phyloP scores from a whole-genome alignment of 352 stramenopile species.

The Globisporangium cederbergense region DNA sequence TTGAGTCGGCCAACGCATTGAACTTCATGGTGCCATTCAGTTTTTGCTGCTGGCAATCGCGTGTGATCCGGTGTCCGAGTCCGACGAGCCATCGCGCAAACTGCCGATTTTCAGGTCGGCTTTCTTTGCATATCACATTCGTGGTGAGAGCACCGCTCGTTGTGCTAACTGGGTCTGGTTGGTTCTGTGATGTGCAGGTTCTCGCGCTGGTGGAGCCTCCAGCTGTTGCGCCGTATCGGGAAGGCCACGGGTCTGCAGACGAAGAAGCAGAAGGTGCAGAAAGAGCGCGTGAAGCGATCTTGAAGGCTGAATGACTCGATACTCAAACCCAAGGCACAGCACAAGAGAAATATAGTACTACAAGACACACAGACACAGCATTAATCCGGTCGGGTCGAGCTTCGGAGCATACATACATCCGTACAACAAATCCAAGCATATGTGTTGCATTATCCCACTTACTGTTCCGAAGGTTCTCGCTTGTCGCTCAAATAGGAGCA shows the following conservation, averaged over 20 bases:
- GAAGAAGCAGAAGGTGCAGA: slow-evolving; percentile 50
- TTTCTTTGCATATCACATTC: background rate
- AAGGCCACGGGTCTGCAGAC: slow-evolving; percentile 75
- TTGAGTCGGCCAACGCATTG: background rate
- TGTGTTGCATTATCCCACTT: background rate
- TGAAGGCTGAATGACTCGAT: background rate
- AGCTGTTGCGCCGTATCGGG: slow-evolving; percentile 74
- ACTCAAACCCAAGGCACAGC: background rate
- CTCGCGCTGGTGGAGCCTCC: slow-evolving; percentile 80
- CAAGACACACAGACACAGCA: background rate
- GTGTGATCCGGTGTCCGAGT: slow-evolving; percentile 64
- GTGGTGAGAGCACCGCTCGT: background rate
- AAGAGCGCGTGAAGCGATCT: slow-evolving; percentile 22
- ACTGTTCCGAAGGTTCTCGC: background rate
- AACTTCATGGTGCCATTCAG: slow-evolving; percentile 21
- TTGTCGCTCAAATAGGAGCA: background rate
- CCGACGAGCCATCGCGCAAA: slow-evolving; percentile 39
- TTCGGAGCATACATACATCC: background rate
- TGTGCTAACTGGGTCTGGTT: background rate
- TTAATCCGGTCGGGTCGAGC: background rate
- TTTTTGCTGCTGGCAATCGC: slow-evolving; percentile 83
- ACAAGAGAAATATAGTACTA: background rate
- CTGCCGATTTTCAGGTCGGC: slow-evolving; percentile 73
- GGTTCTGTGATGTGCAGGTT: slow-evolving; percentile 34
- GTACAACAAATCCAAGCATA: background rate